Evolutionary conservation across 2,329 filamentous ascomycete species (phyloP), one percentile per base, ranked within the genome.

Genomic region (Phaeosphaeria sp.): DNA sequence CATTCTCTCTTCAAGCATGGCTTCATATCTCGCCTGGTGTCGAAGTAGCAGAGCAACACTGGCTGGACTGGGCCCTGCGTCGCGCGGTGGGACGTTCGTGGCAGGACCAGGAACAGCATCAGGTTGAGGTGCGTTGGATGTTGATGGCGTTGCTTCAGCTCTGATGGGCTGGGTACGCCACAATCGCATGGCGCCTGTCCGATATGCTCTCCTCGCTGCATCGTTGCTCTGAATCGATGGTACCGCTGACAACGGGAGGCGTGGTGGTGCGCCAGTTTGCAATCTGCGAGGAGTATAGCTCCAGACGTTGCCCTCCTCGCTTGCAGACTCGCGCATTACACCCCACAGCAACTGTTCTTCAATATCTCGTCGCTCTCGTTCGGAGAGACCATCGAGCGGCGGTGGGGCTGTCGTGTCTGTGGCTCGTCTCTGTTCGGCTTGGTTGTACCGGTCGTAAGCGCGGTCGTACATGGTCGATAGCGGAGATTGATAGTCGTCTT

Each of bases 401-500:
- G 68, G 68, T 2, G 68, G 65, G 8, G 56, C 53, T 0, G 65
- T 66, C 5, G 69, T 59, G 8, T 69, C 65, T 7, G 61, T 52
- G 22, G 68, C 67, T 36, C 73, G 65, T 20, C 65, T 60, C 40
- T 70, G 73, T 57, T 82, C 80, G 1, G 79, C 80, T 49, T 73
- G 75, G 30, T 74, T 73, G 61, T 81, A 81, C 6, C 80, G 73
- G 18, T 78, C 77, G 56, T 71, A 74, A 1, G 81, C 81, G 49
- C 81, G 66, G 18, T 70, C 77, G 65, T 81, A 83, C 79, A 83
- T 79, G 57, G 75, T 74, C 18, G 79, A 76, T 13, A 83, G 78
- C 0, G 81, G 81, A n/a, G 78, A 81, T 54, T 80, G 77, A 60
- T 83, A 83, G 30, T 80, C 77, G 3, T 81, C 80, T 3, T 74